Percentiles rank a stretch among this genome's conserved stretches.
Evolutionary conservation across 768 basidiomycete species (phyloP).

Genomic region (Agaricus sinodeliciosus): DNA sequence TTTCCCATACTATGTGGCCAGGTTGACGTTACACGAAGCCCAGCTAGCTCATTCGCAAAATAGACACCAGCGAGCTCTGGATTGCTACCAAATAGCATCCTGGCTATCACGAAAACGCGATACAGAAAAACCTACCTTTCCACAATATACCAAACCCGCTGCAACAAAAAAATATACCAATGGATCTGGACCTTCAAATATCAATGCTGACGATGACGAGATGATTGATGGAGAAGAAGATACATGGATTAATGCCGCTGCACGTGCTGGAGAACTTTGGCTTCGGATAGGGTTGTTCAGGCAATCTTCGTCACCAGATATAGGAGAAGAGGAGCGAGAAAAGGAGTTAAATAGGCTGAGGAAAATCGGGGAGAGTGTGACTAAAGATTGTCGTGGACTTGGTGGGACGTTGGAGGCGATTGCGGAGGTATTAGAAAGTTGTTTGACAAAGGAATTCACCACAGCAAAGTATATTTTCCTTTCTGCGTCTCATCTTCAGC

Average conservation of each 20-base stretch:
- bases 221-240: constrained; percentile 24
- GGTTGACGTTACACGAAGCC: constrained; percentile 62
- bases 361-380: constrained; percentile 28
- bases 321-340: constrained; percentile 6
- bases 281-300: constrained; percentile 22
- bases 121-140: not conserved
- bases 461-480: constrained; percentile 48
- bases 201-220: not conserved
- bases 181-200: not conserved
- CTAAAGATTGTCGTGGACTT: constrained; percentile 37
- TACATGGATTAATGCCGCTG: constrained; percentile 25
- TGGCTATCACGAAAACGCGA: constrained; percentile 26
- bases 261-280: constrained; percentile 29
- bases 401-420: constrained; percentile 52
- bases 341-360: constrained; percentile 21
- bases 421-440: constrained; percentile 49
- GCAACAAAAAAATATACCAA: not conserved
- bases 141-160: not conserved
- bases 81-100: constrained; percentile 61
- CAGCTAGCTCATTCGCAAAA: constrained; percentile 69
- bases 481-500: constrained; percentile 10
- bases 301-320: not conserved
- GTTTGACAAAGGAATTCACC: constrained; percentile 47
- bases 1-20: constrained; percentile 50
- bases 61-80: constrained; percentile 42